A percentile compares a stretch with the other conserved stretches of the same genome.
Evolutionary conservation across 1,139 yeast genomes (phyloP).

Genomic region (Spathaspora sp.): DNA sequence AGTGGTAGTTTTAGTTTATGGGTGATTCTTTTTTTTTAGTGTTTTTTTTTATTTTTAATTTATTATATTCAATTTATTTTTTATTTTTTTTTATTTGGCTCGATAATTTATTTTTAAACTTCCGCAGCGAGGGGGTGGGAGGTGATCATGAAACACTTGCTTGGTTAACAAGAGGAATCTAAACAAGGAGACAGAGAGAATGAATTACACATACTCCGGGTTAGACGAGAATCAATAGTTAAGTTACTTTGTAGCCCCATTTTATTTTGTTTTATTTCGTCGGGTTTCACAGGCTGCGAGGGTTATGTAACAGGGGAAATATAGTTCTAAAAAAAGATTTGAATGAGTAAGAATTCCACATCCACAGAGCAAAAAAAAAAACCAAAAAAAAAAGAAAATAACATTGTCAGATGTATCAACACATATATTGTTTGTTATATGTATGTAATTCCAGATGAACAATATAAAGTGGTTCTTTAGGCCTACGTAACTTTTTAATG

Average conservation of each 20-base stretch:
- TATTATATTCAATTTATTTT: neutral
- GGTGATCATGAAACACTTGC: neutral
- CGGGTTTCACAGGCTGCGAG: neutral
- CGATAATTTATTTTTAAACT: neutral
- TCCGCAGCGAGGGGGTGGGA: neutral
- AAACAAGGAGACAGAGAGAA: neutral
- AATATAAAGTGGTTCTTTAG: neutral
- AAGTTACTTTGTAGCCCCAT: neutral
- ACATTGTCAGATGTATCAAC: neutral
- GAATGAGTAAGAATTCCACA: neutral
- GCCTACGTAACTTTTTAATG: neutral
- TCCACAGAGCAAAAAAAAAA: neutral
- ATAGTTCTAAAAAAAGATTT: slow-evolving; percentile 1
- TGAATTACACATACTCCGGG: too few species aligned
- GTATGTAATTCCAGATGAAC: neutral
- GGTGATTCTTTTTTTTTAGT: neutral
- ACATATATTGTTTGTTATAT: neutral
- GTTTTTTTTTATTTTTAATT: slow-evolving; percentile 1
- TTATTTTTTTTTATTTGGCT: too few species aligned
- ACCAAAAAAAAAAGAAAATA: neutral
- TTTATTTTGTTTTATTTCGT: neutral
- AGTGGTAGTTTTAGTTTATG: neutral
- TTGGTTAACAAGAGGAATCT: neutral
- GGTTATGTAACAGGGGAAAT: neutral
- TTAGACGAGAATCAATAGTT: neutral